These are phyloP conservation scores for Paspalum notatum DNA, from an alignment of 176 grass and related monocot genomes.

Conservation along the genomic window DNA sequence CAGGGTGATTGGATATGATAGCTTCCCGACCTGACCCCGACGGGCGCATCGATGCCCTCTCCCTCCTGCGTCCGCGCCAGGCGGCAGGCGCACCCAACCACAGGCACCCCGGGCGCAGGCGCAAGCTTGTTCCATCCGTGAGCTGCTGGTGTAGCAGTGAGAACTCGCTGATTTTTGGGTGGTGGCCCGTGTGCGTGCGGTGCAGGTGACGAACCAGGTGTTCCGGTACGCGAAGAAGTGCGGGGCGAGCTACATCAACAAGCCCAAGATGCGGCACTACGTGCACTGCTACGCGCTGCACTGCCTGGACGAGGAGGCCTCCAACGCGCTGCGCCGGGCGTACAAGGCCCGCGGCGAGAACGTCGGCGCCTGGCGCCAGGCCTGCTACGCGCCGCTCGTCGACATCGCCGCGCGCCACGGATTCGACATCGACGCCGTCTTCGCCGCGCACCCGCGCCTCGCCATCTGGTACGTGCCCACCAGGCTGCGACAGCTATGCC, in stretches of 20 bases:
- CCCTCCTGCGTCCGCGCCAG: neutral
- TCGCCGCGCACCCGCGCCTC: slow-evolving; percentile 89
- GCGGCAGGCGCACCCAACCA: neutral
- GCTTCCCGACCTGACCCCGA: neutral
- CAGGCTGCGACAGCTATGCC: slow-evolving; percentile 92
- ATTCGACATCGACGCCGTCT: slow-evolving; percentile 98
- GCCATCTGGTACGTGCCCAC: slow-evolving; percentile 98
- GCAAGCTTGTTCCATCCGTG: slow-evolving; percentile 28
- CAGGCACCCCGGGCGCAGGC: neutral
- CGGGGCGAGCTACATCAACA: slow-evolving; percentile 99
- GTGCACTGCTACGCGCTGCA: slow-evolving; percentile 99
- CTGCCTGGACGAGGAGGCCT: slow-evolving; percentile 91
- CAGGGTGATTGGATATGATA: slow-evolving; percentile 44
- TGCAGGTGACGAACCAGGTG: slow-evolving; percentile 99
- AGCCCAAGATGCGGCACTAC: slow-evolving; percentile 99
- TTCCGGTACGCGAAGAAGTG: slow-evolving; percentile 95
- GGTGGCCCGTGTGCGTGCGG: too few species aligned
- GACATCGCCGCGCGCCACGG: slow-evolving; percentile 80
- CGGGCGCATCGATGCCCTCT: too few species aligned
- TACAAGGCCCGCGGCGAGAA: slow-evolving; percentile 96
- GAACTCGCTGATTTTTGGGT: too few species aligned
- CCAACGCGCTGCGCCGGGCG: slow-evolving; percentile 71
- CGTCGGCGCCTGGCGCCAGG: slow-evolving; percentile 91
- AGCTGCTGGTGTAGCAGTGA: too few species aligned
- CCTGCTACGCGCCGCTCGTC: slow-evolving; percentile 92